phyloP scores from a whole-genome alignment of 805 yeast species.

The Grigorovia humatica region DNA sequence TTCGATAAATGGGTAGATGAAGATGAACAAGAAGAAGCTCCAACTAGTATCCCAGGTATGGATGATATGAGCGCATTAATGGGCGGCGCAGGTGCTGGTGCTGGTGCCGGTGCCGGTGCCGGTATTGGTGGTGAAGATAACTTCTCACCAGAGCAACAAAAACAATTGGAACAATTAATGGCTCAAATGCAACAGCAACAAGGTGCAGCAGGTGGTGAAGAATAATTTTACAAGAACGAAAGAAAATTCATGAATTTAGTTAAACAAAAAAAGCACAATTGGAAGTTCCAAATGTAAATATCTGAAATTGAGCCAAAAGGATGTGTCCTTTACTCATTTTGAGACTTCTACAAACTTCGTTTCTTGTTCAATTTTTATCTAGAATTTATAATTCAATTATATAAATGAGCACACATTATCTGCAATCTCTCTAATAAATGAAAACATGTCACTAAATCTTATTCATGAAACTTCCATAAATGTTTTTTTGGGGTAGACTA shows the following conservation, averaged over 20 bases:
- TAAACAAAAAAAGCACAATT: too few relatives aligned
- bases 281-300: too few relatives aligned
- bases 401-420: neutral
- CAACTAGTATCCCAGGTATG: conserved; percentile 22
- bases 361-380: too few relatives aligned
- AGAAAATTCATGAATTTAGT: neutral
- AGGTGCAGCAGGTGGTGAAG: conserved; percentile 4
- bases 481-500: too few relatives aligned
- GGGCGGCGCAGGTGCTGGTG: conserved; percentile 23
- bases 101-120: conserved; percentile 31
- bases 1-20: conserved; percentile 98
- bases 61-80: conserved; percentile 30
- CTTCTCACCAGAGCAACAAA: conserved; percentile 3
- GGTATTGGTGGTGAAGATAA: conserved; percentile 16
- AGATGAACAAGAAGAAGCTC: conserved; percentile 81
- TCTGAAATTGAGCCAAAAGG: too few relatives aligned
- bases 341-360: neutral
- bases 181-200: conserved; percentile 4
- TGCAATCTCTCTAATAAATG: neutral
- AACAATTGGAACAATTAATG: conserved; percentile 2
- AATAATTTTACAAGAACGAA: conserved; percentile 3
- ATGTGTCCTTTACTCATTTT: too few relatives aligned
- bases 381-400: neutral
- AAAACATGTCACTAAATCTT: too few relatives aligned
- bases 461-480: too few relatives aligned